These are phyloP conservation scores for Raphidocelis subcapitata DNA, from an alignment of 139 green algal species.

Conservation along the genomic window DNA sequence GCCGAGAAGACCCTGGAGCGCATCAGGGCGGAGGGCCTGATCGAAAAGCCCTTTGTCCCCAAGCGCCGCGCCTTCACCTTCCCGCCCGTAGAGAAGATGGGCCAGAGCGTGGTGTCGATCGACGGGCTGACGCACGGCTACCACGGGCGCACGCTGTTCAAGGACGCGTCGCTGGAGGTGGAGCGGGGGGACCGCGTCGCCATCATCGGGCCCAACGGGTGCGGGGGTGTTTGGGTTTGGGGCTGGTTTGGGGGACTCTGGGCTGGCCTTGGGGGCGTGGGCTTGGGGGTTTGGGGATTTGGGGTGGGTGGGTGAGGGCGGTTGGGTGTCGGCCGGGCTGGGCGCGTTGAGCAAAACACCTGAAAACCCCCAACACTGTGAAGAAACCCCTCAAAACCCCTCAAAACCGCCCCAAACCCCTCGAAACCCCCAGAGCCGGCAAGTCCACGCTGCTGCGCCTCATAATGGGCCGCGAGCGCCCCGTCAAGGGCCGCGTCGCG, in stretches of 20 bases:
- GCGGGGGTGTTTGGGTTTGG: too few species aligned
- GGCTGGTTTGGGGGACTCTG: too few species aligned
- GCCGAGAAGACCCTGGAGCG: constrained; percentile 93
- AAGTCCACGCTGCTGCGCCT: constrained; percentile 97
- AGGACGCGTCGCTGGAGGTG: constrained; percentile 78
- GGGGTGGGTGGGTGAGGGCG: too few species aligned
- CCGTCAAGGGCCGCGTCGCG: constrained; percentile 43
- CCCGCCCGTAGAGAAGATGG: constrained; percentile 74
- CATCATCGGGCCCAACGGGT: constrained; percentile 95
- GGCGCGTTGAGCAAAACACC: too few species aligned
- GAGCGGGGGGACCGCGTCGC: constrained; percentile 93
- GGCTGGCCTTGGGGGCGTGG: too few species aligned
- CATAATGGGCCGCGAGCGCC: constrained; percentile 89
- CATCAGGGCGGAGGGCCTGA: constrained; percentile 72
- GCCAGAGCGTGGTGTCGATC: constrained; percentile 62
- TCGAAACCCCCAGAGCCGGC: constrained; percentile 47
- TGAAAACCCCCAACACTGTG: too few species aligned
- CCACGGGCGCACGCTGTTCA: constrained; percentile 70
- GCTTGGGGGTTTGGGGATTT: too few species aligned
- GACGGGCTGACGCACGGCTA: constrained; percentile 88
- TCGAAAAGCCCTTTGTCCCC: constrained; percentile 84
- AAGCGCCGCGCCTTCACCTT: constrained; percentile 76
- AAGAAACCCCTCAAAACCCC: too few species aligned
- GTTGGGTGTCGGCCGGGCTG: too few species aligned
- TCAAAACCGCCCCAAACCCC: too few species aligned